Evolutionary conservation across 345 rosid species (phyloP).

Genomic region (Moricandia arvensis): DNA sequence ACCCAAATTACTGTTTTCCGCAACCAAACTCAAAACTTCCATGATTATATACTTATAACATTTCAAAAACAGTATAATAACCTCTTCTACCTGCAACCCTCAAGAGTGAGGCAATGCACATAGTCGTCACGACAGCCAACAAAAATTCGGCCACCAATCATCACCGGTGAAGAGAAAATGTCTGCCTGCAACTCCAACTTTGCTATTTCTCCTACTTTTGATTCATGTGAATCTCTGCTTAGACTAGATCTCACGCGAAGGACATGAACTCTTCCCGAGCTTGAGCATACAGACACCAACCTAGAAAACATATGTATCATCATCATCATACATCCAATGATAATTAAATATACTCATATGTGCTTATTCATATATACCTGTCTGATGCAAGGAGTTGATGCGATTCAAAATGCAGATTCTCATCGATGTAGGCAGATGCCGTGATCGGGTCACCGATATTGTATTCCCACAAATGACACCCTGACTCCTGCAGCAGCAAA

Average conservation of each 20-base stretch:
- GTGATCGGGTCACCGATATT: constrained; percentile 71
- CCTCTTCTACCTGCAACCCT: not conserved
- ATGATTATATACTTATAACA: too few relatives aligned
- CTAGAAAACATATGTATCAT: constrained; percentile 43
- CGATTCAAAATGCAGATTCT: constrained; percentile 58
- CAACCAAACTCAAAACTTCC: too few relatives aligned
- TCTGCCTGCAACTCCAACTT: constrained; percentile 59
- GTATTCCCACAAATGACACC: constrained; percentile 65
- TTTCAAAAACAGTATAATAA: too few relatives aligned
- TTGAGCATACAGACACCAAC: constrained; percentile 71
- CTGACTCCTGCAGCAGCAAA: constrained; percentile 57
- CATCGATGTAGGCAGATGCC: constrained; percentile 85
- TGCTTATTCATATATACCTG: constrained; percentile 51
- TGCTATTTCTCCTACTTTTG: constrained; percentile 57
- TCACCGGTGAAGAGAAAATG: constrained; percentile 88
- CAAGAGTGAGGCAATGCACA: constrained; percentile 61
- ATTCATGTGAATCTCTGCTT: constrained; percentile 25
- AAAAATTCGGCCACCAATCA: constrained; percentile 85
- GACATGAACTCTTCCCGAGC: constrained; percentile 59
- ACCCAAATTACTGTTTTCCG: too few relatives aligned
- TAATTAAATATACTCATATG: not conserved
- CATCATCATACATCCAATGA: constrained; percentile 14
- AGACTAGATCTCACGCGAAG: constrained; percentile 44
- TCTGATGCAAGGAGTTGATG: constrained; percentile 41
- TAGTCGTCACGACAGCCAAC: constrained; percentile 89